phyloP scores from a whole-genome alignment of 2,329 filamentous ascomycete genomes.

The Helotiales sp. region DNA sequence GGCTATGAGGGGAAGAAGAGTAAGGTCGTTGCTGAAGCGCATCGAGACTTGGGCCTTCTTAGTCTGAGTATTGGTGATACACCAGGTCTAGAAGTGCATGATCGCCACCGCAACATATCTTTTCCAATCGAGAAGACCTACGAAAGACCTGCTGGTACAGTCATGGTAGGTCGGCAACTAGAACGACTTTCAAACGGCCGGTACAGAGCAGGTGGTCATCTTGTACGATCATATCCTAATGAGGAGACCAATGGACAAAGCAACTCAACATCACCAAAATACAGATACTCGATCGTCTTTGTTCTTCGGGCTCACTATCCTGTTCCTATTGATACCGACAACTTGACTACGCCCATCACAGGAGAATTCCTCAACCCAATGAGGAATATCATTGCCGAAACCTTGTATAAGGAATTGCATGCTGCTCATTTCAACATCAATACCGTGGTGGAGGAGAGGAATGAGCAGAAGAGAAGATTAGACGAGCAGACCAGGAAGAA shows the following conservation, averaged over 20 bases:
- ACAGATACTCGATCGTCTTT: slow-evolving; percentile 31
- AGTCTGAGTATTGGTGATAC: slow-evolving; percentile 30
- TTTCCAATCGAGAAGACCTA: slow-evolving; percentile 27
- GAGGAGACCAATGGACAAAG: not conserved
- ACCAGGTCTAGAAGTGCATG: slow-evolving; percentile 30
- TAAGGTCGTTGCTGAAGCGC: slow-evolving; percentile 29
- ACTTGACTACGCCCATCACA: slow-evolving; percentile 27
- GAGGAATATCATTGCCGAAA: slow-evolving; percentile 17
- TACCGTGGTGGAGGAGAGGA: slow-evolving; percentile 18
- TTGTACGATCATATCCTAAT: slow-evolving; percentile 24
- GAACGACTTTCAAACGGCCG: slow-evolving; percentile 25
- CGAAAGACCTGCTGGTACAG: slow-evolving; percentile 13
- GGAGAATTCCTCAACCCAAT: slow-evolving; percentile 22
- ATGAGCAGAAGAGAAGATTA: slow-evolving; percentile 24
- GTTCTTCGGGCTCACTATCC: slow-evolving; percentile 29
- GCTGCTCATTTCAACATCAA: slow-evolving; percentile 30
- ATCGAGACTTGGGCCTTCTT: slow-evolving; percentile 29
- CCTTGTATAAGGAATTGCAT: slow-evolving; percentile 23
- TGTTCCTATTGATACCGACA: slow-evolving; percentile 24
- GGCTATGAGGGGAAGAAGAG: slow-evolving; percentile 13
- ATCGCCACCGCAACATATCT: slow-evolving; percentile 16
- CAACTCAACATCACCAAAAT: not conserved
- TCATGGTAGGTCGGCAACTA: slow-evolving; percentile 29
- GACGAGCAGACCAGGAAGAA: slow-evolving; percentile 16
- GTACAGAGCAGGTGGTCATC: slow-evolving; percentile 27